Evolutionary conservation across 2,329 filamentous ascomycete genomes (phyloP).

Genomic region (Aspergillus ochraceoroseus): DNA sequence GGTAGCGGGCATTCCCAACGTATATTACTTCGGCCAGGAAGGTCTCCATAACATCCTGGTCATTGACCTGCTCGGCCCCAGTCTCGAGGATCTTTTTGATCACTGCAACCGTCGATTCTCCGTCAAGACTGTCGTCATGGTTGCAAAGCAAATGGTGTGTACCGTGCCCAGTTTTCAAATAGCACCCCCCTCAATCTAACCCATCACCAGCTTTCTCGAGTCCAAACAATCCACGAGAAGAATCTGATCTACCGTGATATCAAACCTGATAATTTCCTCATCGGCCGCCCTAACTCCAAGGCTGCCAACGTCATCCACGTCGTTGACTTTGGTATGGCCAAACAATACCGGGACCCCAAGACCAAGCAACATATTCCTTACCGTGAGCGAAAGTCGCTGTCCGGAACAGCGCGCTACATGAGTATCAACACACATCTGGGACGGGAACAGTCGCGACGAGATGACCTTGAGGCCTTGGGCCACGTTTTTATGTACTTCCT

Average conservation of each 20-base stretch:
- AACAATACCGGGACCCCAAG: slow-evolving; percentile 97
- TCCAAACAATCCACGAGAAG: slow-evolving; percentile 95
- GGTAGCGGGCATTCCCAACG: slow-evolving; percentile 93
- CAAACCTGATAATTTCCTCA: slow-evolving; percentile 98
- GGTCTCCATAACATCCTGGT: slow-evolving; percentile 98
- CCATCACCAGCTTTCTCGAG: slow-evolving; percentile 66
- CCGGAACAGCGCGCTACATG: slow-evolving; percentile 97
- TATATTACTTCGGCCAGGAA: slow-evolving; percentile 99
- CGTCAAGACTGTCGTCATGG: slow-evolving; percentile 98
- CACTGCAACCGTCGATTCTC: slow-evolving; percentile 93
- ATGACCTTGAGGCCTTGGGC: slow-evolving; percentile 82
- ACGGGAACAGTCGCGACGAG: slow-evolving; percentile 89
- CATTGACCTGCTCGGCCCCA: slow-evolving; percentile 91
- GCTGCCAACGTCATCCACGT: slow-evolving; percentile 97
- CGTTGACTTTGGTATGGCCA: slow-evolving; percentile 98
- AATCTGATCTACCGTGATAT: slow-evolving; percentile 99
- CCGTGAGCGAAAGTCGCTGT: slow-evolving; percentile 91
- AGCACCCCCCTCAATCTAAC: slow-evolving; percentile 25
- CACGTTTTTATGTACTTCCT: slow-evolving; percentile 69
- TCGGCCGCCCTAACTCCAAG: slow-evolving; percentile 86
- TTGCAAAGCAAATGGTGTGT: slow-evolving; percentile 93
- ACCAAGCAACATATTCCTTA: slow-evolving; percentile 99
- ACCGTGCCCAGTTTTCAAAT: background rate
- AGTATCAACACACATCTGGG: slow-evolving; percentile 99
- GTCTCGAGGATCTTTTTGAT: slow-evolving; percentile 93